Conservation (phyloP, 352 stramenopile species). For the Phytophthora ramorum region DNA sequence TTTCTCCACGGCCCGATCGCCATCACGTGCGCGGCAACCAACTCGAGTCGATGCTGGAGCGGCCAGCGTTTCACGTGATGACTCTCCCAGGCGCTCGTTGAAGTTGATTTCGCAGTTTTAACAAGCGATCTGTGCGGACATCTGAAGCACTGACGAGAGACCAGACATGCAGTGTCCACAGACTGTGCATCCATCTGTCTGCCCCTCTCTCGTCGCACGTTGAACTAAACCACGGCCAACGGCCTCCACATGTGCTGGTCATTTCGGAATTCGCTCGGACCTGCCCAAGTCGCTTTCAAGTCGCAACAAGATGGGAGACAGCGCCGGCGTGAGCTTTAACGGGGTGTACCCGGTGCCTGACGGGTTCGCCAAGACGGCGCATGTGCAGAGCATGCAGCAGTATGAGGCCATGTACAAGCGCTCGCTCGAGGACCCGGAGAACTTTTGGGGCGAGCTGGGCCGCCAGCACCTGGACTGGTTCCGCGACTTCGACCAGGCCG, state of each 20-base stretch:
- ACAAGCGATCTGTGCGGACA: neutral
- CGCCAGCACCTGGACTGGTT: constrained; percentile 94
- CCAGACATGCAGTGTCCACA: neutral
- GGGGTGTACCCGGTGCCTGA: constrained; percentile 37
- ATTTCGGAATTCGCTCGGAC: constrained; percentile 27
- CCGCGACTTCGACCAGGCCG: constrained; percentile 89
- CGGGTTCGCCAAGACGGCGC: constrained; percentile 56
- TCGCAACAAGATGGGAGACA: constrained; percentile 32
- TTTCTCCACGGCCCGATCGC: neutral
- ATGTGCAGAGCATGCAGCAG: constrained; percentile 70
- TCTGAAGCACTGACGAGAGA: too few relatives aligned
- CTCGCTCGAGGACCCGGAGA: constrained; percentile 84
- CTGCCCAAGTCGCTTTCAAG: constrained; percentile 7
- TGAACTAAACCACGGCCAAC: constrained; percentile 20
- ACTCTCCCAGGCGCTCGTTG: constrained; percentile 13
- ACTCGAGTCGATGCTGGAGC: too few relatives aligned
- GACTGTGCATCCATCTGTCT: constrained; percentile 17
- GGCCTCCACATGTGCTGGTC: neutral
- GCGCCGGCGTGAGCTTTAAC: constrained; percentile 38
- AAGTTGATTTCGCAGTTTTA: constrained; percentile 25
- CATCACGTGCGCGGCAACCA: neutral
- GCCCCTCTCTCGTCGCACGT: constrained; percentile 15
- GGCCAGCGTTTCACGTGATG: constrained; percentile 34
- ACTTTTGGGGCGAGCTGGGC: constrained; percentile 93
- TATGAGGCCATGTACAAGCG: constrained; percentile 89